Percentiles rank a stretch among this genome's conserved stretches.
Conservation (phyloP, 805 yeast genomes). For the Starmerella bombicola region DNA sequence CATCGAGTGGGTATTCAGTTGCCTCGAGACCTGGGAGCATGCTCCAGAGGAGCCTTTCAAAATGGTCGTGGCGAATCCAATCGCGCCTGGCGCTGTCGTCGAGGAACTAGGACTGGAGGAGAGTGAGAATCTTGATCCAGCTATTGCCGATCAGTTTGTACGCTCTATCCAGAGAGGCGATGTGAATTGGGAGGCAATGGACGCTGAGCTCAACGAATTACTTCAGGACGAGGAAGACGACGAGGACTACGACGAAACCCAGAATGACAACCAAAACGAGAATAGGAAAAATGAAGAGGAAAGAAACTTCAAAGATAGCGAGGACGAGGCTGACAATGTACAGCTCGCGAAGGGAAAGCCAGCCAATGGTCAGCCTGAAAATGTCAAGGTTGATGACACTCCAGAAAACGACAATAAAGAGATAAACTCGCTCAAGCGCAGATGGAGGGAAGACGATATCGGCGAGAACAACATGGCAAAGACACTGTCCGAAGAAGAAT, state of each 20-base stretch:
- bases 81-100: conserved; percentile 33
- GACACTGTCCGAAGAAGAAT: neutral
- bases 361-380: too few relatives aligned
- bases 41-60: conserved; percentile 50
- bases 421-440: conserved; percentile 3
- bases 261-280: neutral
- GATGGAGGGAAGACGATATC: conserved; percentile 9
- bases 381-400: neutral
- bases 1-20: conserved; percentile 85
- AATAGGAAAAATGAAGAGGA: neutral
- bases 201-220: conserved; percentile 45
- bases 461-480: conserved; percentile 7
- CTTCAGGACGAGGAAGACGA: conserved; percentile 27
- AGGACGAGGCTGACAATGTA: neutral
- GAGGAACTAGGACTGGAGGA: conserved; percentile 31
- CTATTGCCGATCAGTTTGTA: conserved; percentile 33
- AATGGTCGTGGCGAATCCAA: conserved; percentile 40
- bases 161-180: conserved; percentile 23
- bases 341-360: neutral
- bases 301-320: neutral
- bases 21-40: conserved; percentile 66
- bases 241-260: conserved; percentile 18
- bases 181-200: conserved; percentile 40
- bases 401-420: neutral
- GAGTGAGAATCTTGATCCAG: conserved; percentile 35